These are phyloP conservation scores for Nicotiana rustica DNA, from an alignment of 305 asterid species.

Conservation along the genomic window DNA sequence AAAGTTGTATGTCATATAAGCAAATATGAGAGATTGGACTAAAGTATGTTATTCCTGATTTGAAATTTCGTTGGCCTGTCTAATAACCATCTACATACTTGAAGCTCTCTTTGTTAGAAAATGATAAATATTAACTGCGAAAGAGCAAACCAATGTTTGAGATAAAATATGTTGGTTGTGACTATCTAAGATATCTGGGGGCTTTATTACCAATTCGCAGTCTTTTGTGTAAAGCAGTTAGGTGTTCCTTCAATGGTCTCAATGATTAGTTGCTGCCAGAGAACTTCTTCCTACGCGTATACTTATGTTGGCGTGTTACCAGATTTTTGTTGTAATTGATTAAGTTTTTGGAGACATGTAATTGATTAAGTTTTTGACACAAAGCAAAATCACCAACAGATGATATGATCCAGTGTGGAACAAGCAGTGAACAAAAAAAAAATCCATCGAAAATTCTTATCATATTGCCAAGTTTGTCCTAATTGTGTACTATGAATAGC, in stretches of 20 bases:
- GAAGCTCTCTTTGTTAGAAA: not conserved
- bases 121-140: not conserved
- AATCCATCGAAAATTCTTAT: too few relatives aligned
- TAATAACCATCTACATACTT: not conserved
- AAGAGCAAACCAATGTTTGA: not conserved
- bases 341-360: too few relatives aligned
- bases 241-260: too few relatives aligned
- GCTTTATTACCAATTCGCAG: conserved; percentile 8
- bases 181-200: not conserved
- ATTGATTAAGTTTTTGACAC: too few relatives aligned
- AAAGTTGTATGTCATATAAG: not conserved
- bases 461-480: not conserved
- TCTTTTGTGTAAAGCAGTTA: too few relatives aligned
- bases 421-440: not conserved
- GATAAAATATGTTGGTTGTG: not conserved
- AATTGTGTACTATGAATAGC: not conserved
- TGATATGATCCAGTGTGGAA: not conserved
- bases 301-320: too few relatives aligned
- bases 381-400: not conserved
- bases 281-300: too few relatives aligned
- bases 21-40: not conserved
- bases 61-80: not conserved
- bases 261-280: too few relatives aligned
- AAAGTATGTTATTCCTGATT: not conserved
- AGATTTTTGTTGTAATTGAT: too few relatives aligned